Conservation (phyloP, 345 rosid genomes). For the Populus deltoides region DNA sequence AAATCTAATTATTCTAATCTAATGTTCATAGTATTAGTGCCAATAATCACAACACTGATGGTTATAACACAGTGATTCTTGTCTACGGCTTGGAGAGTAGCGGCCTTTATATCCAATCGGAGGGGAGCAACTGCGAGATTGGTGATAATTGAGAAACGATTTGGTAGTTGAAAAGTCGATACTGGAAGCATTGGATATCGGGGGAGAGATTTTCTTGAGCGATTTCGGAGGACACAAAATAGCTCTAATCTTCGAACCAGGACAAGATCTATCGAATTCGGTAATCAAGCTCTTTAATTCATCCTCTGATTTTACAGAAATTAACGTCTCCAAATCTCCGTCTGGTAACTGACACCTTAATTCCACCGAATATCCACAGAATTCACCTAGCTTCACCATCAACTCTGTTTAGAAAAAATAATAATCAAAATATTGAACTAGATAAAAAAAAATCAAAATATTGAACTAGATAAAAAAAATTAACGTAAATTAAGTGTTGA, state of each 20-base stretch:
- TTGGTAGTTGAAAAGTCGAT: conserved; percentile 26
- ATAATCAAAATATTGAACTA: not conserved
- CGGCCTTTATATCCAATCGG: conserved; percentile 25
- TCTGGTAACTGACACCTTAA: conserved; percentile 70
- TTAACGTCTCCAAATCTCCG: conserved; percentile 76
- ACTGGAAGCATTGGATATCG: conserved; percentile 38
- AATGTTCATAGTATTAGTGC: conserved; percentile 15
- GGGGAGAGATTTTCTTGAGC: conserved; percentile 50
- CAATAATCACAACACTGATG: conserved; percentile 16
- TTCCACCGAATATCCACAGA: conserved; percentile 52
- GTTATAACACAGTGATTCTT: conserved; percentile 20
- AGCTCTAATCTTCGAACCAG: conserved; percentile 29
- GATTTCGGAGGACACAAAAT: conserved; percentile 29
- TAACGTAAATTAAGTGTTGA: not conserved
- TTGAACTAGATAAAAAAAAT: not conserved
- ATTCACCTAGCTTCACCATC: conserved; percentile 58
- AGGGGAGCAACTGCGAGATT: conserved; percentile 23
- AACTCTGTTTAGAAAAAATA: conserved; percentile 24
- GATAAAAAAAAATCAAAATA: not conserved
- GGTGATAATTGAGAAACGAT: conserved; percentile 12
- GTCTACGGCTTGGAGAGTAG: conserved; percentile 22
- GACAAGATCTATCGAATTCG: conserved; percentile 16
- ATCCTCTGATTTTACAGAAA: conserved; percentile 75
- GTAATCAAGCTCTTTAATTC: conserved; percentile 49
- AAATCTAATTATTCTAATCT: not conserved